phyloP scores from a whole-genome alignment of 208 protist genomes.

The Porcisia hertigi region DNA sequence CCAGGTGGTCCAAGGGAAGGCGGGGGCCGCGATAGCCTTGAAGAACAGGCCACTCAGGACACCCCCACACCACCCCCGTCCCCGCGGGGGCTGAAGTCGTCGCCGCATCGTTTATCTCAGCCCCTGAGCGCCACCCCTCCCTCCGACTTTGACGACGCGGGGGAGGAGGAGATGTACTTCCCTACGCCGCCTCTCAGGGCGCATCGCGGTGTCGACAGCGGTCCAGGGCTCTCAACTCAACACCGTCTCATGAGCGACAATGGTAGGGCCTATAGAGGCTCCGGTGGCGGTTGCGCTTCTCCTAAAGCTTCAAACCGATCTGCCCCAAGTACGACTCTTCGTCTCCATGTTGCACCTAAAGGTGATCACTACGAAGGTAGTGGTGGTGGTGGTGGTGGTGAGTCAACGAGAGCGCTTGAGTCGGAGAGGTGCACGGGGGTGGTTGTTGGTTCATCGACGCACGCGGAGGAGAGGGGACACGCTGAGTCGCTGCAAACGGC shows the following conservation, averaged over 20 bases:
- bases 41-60: not conserved
- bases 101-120: not conserved
- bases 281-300: not conserved
- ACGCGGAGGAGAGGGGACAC: not conserved
- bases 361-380: not conserved
- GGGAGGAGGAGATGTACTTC: conserved; percentile 22
- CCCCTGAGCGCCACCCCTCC: conserved; percentile 9
- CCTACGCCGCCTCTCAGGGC: conserved; percentile 4
- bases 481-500: not conserved
- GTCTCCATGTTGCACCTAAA: not conserved
- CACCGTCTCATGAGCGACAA: not conserved
- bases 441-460: not conserved
- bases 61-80: not conserved
- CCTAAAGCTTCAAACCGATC: not conserved
- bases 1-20: not conserved
- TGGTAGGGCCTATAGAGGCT: not conserved
- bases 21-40: not conserved
- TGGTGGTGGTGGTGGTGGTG: no score
- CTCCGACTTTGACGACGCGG: conserved; percentile 9
- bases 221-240: not conserved
- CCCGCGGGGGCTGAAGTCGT: not conserved
- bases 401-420: not conserved
- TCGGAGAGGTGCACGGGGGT: not conserved
- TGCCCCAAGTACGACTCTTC: not conserved
- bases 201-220: not conserved